Base-by-base conservation (phyloP, 306 rosid species). In the Cercis canadensis region DNA sequence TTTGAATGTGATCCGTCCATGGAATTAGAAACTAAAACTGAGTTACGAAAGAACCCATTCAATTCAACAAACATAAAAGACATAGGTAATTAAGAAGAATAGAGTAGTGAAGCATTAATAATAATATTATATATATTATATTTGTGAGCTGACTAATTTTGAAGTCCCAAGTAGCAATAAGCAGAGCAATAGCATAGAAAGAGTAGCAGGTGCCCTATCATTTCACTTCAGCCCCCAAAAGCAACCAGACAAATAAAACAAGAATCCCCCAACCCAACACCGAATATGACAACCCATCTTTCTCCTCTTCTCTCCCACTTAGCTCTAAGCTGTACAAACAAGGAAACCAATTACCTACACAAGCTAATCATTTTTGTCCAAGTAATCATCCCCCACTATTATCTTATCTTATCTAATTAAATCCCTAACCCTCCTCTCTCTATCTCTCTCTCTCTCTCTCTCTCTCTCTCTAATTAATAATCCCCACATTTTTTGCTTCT, bases 181-280 rank as follows among this genome's bases (percentile, higher is more conserved):
- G 69, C 4, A 53, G 70, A 65, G 67, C 86, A 77, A 78, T 77
- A 15, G n/a, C 37, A 63, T 13, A 40, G 31, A 17, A 45, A 36
- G 47, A 76, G 89, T 66, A 86, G 78, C 81, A 0, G 78, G 70
- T 84, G 60, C 88, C 70, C 81, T 44, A 73, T 78, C 80, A 67
- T 61, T 74, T 77, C 71, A 75, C 10, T 8, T 65, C 81, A 75
- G 69, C 36, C 31, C 44, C 69, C 68, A 64, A 46, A 74, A 69
- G 67, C 39, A 53, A 57, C 75, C 64, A 78, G 44, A 80, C 84
- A 75, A 74, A 61, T 44, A 12, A 55, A 78, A 78, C 82, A 76
- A 85, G 81, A 77, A 81, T 78, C 79, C 77, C 72, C 65, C 72
- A 67, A 57, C n/a, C n/a, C 61, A 31, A 58, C 81, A 17, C 16